Evolutionary conservation across 2,329 filamentous ascomycete genomes (phyloP), one percentile per base, ranked within the genome.

Genomic region (Aureobasidium musti): DNA sequence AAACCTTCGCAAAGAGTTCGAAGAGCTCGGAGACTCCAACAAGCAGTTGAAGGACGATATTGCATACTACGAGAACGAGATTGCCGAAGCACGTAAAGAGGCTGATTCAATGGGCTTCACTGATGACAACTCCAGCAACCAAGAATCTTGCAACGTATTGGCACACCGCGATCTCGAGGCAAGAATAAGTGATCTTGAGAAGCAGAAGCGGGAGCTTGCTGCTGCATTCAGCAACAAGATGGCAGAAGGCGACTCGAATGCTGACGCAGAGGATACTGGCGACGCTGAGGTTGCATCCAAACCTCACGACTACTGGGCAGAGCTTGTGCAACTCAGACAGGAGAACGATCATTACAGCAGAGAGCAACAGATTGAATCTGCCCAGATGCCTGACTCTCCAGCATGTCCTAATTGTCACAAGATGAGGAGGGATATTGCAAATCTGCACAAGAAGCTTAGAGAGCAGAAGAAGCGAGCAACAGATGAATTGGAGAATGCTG

Each of bases 201-300:
- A 59, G 21, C 37, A 59, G 37, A 59, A 43, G 14, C 54, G 11
- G 21, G 54, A 59, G 8, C 54, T 59, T 45, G 19, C n/a, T 33
- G 39, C n/a, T n/a, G n/a, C n/a, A n/a, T n/a, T n/a, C n/a, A n/a
- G n/a, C n/a, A n/a, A n/a, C n/a, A n/a, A n/a, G n/a, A n/a, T n/a
- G n/a, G n/a, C n/a, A n/a, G n/a, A n/a, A n/a, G n/a, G n/a, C n/a
- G n/a, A n/a, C n/a, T n/a, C n/a, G n/a, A n/a, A n/a, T n/a, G n/a
- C n/a, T n/a, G n/a, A n/a, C n/a, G n/a, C n/a, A n/a, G n/a, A n/a
- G n/a, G n/a, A n/a, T n/a, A n/a, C n/a, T n/a, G n/a, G n/a, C n/a
- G n/a, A n/a, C n/a, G n/a, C n/a, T n/a, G n/a, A n/a, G n/a, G n/a
- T n/a, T n/a, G n/a, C n/a, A n/a, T n/a, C n/a, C n/a, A n/a, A n/a